These are phyloP conservation scores for Perkinsus olseni DNA, from an alignment of 169 alveolate genomes.

Conservation along the genomic window DNA sequence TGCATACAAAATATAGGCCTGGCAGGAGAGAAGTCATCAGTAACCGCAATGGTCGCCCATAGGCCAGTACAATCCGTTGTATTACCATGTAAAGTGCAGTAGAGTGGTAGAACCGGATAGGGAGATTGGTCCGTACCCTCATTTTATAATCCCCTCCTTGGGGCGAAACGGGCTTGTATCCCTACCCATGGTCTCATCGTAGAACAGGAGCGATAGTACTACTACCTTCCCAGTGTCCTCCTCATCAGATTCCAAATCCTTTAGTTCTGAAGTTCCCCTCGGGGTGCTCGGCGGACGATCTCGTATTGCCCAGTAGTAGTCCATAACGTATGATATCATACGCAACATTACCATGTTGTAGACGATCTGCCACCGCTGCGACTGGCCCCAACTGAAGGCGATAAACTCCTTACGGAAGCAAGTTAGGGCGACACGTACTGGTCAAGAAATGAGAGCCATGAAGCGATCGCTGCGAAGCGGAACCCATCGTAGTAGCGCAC, in stretches of 20 bases:
- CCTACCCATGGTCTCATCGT: constrained; percentile 31
- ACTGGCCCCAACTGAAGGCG: constrained; percentile 19
- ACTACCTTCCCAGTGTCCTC: constrained; percentile 27
- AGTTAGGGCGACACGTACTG: not conserved
- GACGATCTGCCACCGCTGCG: constrained; percentile 38
- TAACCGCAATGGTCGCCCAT: not conserved
- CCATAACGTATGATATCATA: constrained; percentile 51
- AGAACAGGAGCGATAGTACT: constrained; percentile 29
- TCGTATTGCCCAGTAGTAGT: constrained; percentile 30
- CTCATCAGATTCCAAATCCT: not conserved
- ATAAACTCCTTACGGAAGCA: no score
- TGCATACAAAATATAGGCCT: constrained; percentile 46
- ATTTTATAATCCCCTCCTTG: not conserved
- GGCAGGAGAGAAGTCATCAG: constrained; percentile 31
- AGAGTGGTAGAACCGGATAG: not conserved
- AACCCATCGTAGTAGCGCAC: constrained; percentile 47
- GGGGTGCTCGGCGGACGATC: constrained; percentile 15
- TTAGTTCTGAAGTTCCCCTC: not conserved
- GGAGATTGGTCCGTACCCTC: not conserved
- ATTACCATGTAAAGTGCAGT: not conserved
- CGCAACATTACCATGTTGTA: constrained; percentile 47
- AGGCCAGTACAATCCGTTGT: no score
- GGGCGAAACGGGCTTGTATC: not conserved
- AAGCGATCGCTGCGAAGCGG: constrained; percentile 17
- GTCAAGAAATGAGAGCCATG: constrained; percentile 29